Evolutionary conservation across 768 basidiomycete genomes (phyloP).

Genomic region (Erythrobasidium yunnanense): DNA sequence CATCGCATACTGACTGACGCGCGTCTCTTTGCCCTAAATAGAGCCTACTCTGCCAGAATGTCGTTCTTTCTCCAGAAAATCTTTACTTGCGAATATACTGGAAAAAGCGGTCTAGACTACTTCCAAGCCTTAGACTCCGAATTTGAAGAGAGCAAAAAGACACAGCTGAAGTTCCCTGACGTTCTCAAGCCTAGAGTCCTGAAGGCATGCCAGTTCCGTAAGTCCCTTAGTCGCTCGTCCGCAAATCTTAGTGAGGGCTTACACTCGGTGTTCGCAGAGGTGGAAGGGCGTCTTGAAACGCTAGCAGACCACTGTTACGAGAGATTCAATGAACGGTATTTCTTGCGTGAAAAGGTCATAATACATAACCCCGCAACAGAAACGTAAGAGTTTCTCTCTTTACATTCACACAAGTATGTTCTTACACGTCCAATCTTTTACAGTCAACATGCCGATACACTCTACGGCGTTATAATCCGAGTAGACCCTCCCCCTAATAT

Average conservation of each 20-base stretch:
- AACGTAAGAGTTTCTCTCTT: no score
- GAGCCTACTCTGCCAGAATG: slow-evolving; percentile 79
- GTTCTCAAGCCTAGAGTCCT: slow-evolving; percentile 84
- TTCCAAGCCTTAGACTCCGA: slow-evolving; percentile 90
- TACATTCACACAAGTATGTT: no score
- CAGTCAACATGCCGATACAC: no score
- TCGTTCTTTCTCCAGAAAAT: slow-evolving; percentile 87
- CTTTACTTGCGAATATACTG: slow-evolving; percentile 94
- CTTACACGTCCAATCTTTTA: no score
- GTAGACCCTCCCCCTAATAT: slow-evolving; percentile 49
- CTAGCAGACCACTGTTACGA: slow-evolving; percentile 90
- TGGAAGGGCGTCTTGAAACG: slow-evolving; percentile 88
- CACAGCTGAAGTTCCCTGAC: slow-evolving; percentile 85
- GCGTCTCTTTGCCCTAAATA: slow-evolving; percentile 33
- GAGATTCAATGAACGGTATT: slow-evolving; percentile 92
- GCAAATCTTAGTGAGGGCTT: no score
- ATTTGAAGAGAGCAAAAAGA: slow-evolving; percentile 70
- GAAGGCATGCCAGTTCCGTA: slow-evolving; percentile 91
- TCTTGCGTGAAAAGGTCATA: slow-evolving; percentile 74
- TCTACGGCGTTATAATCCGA: slow-evolving; percentile 59
- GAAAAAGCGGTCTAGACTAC: slow-evolving; percentile 85
- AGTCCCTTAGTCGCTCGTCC: slow-evolving; percentile 45
- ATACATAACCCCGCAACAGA: no score
- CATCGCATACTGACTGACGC: neutral
- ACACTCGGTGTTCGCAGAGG: slow-evolving; percentile 63